phyloP scores from a whole-genome alignment of 495 filamentous ascomycete species.

The Platismatia glauca region DNA sequence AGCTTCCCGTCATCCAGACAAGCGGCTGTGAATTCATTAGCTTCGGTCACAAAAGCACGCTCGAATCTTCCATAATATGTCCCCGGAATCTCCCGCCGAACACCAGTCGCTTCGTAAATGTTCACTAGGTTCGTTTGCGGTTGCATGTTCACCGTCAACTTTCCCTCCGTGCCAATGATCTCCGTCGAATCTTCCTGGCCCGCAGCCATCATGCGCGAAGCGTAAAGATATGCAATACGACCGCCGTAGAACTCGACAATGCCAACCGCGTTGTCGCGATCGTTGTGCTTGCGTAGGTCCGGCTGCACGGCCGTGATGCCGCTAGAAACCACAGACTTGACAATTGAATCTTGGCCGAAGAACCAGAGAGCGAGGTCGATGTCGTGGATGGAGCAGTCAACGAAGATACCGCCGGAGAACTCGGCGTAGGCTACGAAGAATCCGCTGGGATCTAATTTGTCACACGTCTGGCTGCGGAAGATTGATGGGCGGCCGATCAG shows the following conservation, averaged over 20 bases:
- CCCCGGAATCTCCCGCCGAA: constrained; percentile 48
- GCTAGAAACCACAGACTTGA: constrained; percentile 43
- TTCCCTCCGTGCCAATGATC: constrained; percentile 54
- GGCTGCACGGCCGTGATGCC: constrained; percentile 56
- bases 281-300: constrained; percentile 47
- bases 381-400: constrained; percentile 51
- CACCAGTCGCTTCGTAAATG: constrained; percentile 38
- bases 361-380: constrained; percentile 52
- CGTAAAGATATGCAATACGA: constrained; percentile 53
- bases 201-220: constrained; percentile 52
- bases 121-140: constrained; percentile 46
- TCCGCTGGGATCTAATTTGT: constrained; percentile 45
- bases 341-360: constrained; percentile 35
- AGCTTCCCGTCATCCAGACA: constrained; percentile 44
- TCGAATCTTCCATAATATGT: constrained; percentile 55
- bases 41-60: constrained; percentile 53
- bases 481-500: constrained; percentile 43
- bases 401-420: constrained; percentile 52
- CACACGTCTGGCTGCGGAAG: constrained; percentile 50
- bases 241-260: constrained; percentile 55
- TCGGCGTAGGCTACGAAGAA: constrained; percentile 51
- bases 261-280: constrained; percentile 55
- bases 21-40: constrained; percentile 49
- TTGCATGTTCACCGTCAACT: constrained; percentile 48
- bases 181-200: constrained; percentile 58